Evolutionary conservation across 148 eudicot genomes (phyloP).

Genomic region (Fagopyrum homotropicum): DNA sequence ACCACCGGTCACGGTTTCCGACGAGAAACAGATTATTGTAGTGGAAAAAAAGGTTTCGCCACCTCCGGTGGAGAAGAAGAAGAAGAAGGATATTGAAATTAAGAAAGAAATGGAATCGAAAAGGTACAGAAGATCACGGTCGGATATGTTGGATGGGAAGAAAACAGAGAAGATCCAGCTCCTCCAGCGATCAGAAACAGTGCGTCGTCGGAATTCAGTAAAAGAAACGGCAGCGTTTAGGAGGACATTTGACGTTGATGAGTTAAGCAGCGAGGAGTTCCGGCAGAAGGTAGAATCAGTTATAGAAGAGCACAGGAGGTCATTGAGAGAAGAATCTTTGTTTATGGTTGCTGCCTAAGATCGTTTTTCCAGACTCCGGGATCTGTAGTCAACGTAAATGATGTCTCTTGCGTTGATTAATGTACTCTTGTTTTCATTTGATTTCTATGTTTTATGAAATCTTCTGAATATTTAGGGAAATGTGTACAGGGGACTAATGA

Average conservation of each 20-base stretch:
- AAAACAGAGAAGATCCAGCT: slow-evolving; percentile 24
- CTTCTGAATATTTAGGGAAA: background rate
- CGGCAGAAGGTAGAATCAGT: slow-evolving; percentile 42
- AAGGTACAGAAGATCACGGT: slow-evolving; percentile 40
- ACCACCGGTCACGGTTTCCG: background rate
- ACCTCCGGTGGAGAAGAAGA: background rate
- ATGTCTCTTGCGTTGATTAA: background rate
- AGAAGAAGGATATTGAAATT: background rate
- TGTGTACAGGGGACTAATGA: background rate
- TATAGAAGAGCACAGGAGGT: slow-evolving; percentile 39
- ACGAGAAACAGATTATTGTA: background rate
- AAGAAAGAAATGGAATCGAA: slow-evolving; percentile 20
- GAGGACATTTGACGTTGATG: slow-evolving; percentile 30
- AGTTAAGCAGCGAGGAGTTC: slow-evolving; percentile 60
- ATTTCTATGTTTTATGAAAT: slow-evolving; percentile 6
- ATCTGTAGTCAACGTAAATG: background rate
- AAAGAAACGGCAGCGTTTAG: background rate
- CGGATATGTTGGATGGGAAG: slow-evolving; percentile 29
- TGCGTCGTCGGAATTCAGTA: slow-evolving; percentile 18
- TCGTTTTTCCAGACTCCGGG: background rate
- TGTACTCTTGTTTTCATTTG: slow-evolving; percentile 2
- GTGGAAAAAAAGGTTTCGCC: background rate
- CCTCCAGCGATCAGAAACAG: slow-evolving; percentile 46
- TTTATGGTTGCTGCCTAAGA: background rate
- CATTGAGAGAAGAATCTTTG: slow-evolving; percentile 25